Base-by-base conservation (phyloP, 164 flowering plant genomes). In the Brasenia schreberi region DNA sequence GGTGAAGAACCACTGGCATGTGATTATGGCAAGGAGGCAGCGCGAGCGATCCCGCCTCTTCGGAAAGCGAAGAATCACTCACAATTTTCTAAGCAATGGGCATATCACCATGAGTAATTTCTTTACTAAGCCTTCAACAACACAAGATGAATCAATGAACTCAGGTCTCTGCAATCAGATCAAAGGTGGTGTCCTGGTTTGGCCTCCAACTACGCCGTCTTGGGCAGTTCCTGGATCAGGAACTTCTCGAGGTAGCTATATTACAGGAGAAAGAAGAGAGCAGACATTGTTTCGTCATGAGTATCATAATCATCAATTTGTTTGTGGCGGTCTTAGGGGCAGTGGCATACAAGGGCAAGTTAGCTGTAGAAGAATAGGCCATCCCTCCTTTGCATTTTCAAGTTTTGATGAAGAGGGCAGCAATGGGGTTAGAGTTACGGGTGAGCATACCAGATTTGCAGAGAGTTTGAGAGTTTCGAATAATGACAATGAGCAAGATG, bases 1-100 rank as follows among this genome's bases (percentile, higher is more conserved):
- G 0, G 95, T 90, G 61, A 90, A 90, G 83, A 90, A 90, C 43
- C 97, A 90, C 61, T 90, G 95, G 94, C 97, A 90, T 68, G 97
- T 90, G 2, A 83, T 90, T 65, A 90, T 87, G 92, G 92, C 97
- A 5, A 78, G 95, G 68, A 83, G 73, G 70, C 89, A 84, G 65
- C 80, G 93, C 60, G 87, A 91, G 62, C 71, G 80, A 64, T 82
- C 83, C 56, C 14, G 56, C 56, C 56, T 49, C 56, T 49, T 49
- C 16, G 56, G 56, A 14, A 49, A 49, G 56, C 10, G 56, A 49
- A 49, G 56, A 14, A 33, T 33, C 39, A 9, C 56, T 49, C 56
- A 49, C 56, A 49, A 5, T 14, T 49, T 49, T 14, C 2, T 49
- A 9, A 49, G 56, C 56, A 49, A 9, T 49, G 56, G 56, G 56